Evolutionary conservation across 2,329 filamentous ascomycete species (phyloP).

Genomic region (Diaporthe ampelina): DNA sequence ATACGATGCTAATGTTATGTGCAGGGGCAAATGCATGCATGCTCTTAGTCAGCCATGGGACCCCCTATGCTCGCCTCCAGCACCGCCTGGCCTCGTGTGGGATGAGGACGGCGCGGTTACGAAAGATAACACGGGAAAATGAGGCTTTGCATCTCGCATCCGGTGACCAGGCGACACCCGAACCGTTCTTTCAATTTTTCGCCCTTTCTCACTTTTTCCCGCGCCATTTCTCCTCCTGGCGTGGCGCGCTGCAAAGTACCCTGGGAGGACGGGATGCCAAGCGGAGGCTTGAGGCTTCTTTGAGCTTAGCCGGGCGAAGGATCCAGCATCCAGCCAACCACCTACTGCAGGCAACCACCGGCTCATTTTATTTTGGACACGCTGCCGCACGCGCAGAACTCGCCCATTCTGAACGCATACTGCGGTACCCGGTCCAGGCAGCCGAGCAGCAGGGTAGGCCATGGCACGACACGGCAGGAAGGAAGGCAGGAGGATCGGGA

Average conservation of each 20-base stretch:
- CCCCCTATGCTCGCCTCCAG: not conserved
- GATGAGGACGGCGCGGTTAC: not conserved
- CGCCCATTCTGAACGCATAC: not conserved
- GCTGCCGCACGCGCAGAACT: not conserved
- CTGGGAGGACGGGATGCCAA: constrained; percentile 16
- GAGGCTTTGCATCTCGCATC: not conserved
- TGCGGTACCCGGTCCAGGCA: constrained; percentile 7
- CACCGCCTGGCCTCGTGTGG: not conserved
- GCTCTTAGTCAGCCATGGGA: not conserved
- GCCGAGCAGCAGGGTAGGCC: not conserved
- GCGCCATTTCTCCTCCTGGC: not conserved
- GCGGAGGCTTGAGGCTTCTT: not conserved
- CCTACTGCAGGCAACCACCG: constrained; percentile 23
- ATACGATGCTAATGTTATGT: not conserved
- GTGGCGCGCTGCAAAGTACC: constrained; percentile 3
- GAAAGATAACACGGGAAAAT: not conserved
- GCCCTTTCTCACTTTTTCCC: not conserved
- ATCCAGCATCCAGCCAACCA: constrained; percentile 17
- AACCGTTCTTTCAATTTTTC: not conserved
- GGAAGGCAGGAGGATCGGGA: not conserved
- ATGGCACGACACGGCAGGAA: constrained; percentile 19
- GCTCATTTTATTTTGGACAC: constrained; percentile 29
- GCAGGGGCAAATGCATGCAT: too few relatives aligned
- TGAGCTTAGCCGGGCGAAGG: constrained; percentile 33
- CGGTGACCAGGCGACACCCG: constrained; percentile 18